Conservation (phyloP, 257 asterid genomes). For the Fraxinus quadrangulata region DNA sequence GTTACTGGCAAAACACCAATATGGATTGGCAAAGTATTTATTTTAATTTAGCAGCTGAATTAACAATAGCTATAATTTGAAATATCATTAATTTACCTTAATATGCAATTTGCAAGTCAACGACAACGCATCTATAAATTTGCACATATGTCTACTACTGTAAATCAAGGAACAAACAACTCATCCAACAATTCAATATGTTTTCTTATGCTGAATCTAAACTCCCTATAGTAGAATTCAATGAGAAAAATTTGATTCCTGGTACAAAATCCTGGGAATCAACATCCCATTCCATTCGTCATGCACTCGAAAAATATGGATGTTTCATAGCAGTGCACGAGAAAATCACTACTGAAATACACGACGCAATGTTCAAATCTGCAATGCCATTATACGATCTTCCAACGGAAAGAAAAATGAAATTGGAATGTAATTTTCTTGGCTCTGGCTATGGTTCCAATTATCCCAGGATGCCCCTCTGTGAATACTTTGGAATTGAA, state of each 20-base stretch:
- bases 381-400: conserved; percentile 32
- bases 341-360: conserved; percentile 22
- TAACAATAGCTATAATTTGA: neutral
- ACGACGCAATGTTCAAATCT: conserved; percentile 18
- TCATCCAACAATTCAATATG: conserved; percentile 11
- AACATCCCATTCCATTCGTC: conserved; percentile 35
- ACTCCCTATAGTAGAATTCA: conserved; percentile 42
- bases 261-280: conserved; percentile 38
- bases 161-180: neutral
- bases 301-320: conserved; percentile 44
- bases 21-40: neutral
- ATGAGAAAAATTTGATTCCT: conserved; percentile 9
- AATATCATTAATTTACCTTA: neutral
- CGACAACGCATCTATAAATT: neutral
- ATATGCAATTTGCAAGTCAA: neutral
- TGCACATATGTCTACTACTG: neutral
- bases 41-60: neutral
- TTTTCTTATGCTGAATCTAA: conserved; percentile 22
- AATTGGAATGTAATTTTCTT: conserved; percentile 18
- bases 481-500: conserved; percentile 44
- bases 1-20: neutral
- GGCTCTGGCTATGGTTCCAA: conserved; percentile 46
- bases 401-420: conserved; percentile 33
- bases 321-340: conserved; percentile 33
- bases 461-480: conserved; percentile 35